Evolutionary conservation across 148 eudicot genomes (phyloP), one percentile per base, ranked within the genome.

Genomic region (Camellia japonica): DNA sequence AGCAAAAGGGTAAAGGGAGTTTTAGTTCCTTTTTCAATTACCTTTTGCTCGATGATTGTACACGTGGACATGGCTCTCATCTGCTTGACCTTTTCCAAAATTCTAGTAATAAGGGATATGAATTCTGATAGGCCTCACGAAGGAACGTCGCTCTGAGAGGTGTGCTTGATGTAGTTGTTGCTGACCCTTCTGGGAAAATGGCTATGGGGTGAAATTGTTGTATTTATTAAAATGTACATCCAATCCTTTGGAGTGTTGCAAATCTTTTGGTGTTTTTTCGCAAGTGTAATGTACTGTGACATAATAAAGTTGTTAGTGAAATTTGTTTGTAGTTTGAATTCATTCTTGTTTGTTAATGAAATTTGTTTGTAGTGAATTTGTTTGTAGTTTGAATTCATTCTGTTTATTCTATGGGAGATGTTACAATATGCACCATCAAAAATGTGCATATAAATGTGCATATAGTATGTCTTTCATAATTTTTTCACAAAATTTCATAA

Each of bases 31-130:
- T 30, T 41, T 74, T 52, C 7, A 9, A 65, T 30, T 14, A 38
- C 15, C 10, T 16, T 68, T 23, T 11, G 72, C 73, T 68, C 42
- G 73, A 78, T 30, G 80, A 67, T 67, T 63, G 73, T 55, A 52
- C 13, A 30, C 23, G 42, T 23, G 8, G 59, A 19, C 3, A 67
- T 30, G 63, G 68, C 13, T 51, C 71, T 65, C 70, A 1, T 76
- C 18, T 47, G 71, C 18, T 64, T 38, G 9, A 47, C 43, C 7
- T n/a, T 75, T 13, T 51, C 20, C 0, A 20, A 13, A 11, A 11
- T 44, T 49, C 2, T 9, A 76, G 38, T 58, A 15, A 43, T 43
- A n/a, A 75, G 78, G 23, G 78, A 3, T 38, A 43, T 54, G 41
- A 60, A 60, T 43, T 58, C 58, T 12, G 70, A 6, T 13, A 13